A percentile compares a stretch with the other conserved stretches of the same genome.
These are phyloP conservation scores for Sugiyamaella sp. DNA, from an alignment of 1,139 yeast genomes.

Conservation along the genomic window DNA sequence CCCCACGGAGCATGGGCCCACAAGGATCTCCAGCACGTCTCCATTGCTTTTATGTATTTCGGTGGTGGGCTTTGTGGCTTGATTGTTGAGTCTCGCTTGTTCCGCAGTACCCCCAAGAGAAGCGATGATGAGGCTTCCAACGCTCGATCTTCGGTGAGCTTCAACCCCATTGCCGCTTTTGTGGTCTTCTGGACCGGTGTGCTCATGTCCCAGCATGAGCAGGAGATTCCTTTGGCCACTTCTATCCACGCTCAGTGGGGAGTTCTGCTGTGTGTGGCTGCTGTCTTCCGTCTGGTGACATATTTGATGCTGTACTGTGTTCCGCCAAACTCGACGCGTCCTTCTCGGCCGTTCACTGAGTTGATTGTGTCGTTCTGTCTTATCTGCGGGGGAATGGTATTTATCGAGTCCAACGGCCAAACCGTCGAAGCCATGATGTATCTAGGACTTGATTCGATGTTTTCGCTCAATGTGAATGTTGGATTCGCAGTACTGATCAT, in stretches of 20 bases:
- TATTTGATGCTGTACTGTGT: slow-evolving; percentile 59
- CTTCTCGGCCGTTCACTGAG: slow-evolving; percentile 83
- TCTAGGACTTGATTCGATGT: slow-evolving; percentile 86
- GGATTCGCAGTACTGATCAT: slow-evolving; percentile 79
- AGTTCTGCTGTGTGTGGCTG: slow-evolving; percentile 70
- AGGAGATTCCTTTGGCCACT: slow-evolving; percentile 77
- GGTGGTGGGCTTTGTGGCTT: slow-evolving; percentile 95
- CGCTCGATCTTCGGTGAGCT: slow-evolving; percentile 28
- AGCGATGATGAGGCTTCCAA: neutral
- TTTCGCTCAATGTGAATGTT: slow-evolving; percentile 80
- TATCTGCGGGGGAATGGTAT: slow-evolving; percentile 84
- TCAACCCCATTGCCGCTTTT: slow-evolving; percentile 88
- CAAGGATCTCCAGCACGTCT: slow-evolving; percentile 91
- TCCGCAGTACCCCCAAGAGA: too few species aligned
- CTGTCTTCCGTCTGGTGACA: slow-evolving; percentile 73
- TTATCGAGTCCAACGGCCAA: slow-evolving; percentile 90
- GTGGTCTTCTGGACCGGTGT: slow-evolving; percentile 96
- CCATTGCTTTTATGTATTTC: slow-evolving; percentile 91
- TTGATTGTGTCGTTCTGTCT: slow-evolving; percentile 74
- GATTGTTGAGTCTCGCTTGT: slow-evolving; percentile 64
- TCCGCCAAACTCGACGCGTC: slow-evolving; percentile 50
- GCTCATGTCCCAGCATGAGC: slow-evolving; percentile 94
- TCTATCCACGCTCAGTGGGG: slow-evolving; percentile 93
- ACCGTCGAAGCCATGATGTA: slow-evolving; percentile 80
- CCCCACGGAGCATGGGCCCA: slow-evolving; percentile 79